A percentile compares a stretch with the other conserved stretches of the same genome.
phyloP scores from a whole-genome alignment of 306 rosid genomes.

The Argentina anserina region DNA sequence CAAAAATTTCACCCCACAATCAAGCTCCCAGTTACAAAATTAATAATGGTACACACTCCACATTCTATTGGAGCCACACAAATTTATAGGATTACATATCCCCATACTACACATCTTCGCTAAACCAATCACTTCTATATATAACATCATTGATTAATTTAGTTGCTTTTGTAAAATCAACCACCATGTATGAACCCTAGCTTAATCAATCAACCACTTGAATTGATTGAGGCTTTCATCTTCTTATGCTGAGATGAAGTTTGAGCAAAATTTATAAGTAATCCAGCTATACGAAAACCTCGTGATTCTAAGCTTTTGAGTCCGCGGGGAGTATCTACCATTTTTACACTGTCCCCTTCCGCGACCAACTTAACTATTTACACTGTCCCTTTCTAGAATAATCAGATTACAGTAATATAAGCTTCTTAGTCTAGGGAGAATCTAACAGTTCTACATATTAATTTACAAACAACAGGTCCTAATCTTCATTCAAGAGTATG shows the following conservation, averaged over 20 bases:
- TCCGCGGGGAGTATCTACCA: too few species aligned
- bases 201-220: neutral
- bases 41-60: neutral
- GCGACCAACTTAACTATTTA: too few species aligned
- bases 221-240: neutral
- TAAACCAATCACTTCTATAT: neutral
- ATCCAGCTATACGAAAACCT: too few species aligned
- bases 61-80: constrained; percentile 49
- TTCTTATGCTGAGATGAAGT: neutral
- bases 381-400: too few species aligned
- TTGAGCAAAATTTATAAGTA: too few species aligned
- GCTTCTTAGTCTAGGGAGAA: too few species aligned
- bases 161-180: neutral
- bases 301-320: too few species aligned
- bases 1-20: constrained; percentile 22
- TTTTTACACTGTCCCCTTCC: too few species aligned
- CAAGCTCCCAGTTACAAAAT: constrained; percentile 19
- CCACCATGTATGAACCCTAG: neutral
- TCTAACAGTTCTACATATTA: too few species aligned
- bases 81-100: constrained; percentile 22
- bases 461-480: too few species aligned
- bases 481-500: too few species aligned
- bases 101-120: neutral
- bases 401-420: too few species aligned
- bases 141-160: neutral